Base-by-base conservation (phyloP, 1,284 basidiomycete species). In the Inonotus obliquus region DNA sequence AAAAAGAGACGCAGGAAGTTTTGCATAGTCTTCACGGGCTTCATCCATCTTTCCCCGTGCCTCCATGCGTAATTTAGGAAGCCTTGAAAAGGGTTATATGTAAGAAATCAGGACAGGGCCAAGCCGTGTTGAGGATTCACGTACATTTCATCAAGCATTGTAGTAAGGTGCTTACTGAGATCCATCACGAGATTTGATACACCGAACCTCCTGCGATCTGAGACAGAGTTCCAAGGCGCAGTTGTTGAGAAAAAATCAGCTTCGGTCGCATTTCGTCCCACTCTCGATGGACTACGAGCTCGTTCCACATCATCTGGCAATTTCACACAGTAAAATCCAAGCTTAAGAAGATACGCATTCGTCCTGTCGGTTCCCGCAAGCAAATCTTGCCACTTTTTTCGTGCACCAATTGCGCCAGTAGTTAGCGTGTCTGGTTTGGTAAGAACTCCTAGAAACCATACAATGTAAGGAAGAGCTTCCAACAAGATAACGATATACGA, bases 321-420 rank as follows among this genome's bases (percentile, higher is more conserved):
- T 39, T 83, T 82, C 39, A 86, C 83, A 53, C 84, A 87, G 63
- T 82, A 87, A 66, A 87, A 89, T 0, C 87, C 87, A 54, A 84
- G 84, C 14, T 67, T 76, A 10, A 86, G 74, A 1, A 37, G 62
- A 63, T 83, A 63, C 10, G 70, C 71, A 29, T 48, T 37, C 10
- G 49, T 25, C 14, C 9, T 29, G 32, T 59, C n/a, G 4, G 14
- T 49, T 23, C 82, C 81, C 64, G 83, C 77, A n/a, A 87, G 71
- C 1, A 85, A 74, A 1, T 79, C 76, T n/a, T 76, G 71, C 84
- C 86, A 87, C 41, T 67, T 63, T 19, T 73, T 63, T 10, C 71
- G 79, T 2, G 74, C 57, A 49, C 76, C 77, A 7, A 74, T 77
- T 0, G 79, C 77, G 13, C 83, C 84, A 0, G 69, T 51, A 0